Percentiles rank a stretch among this genome's conserved stretches.
Evolutionary conservation across 176 grass and related monocot genomes (phyloP).

Genomic region (Thalia dealbata): DNA sequence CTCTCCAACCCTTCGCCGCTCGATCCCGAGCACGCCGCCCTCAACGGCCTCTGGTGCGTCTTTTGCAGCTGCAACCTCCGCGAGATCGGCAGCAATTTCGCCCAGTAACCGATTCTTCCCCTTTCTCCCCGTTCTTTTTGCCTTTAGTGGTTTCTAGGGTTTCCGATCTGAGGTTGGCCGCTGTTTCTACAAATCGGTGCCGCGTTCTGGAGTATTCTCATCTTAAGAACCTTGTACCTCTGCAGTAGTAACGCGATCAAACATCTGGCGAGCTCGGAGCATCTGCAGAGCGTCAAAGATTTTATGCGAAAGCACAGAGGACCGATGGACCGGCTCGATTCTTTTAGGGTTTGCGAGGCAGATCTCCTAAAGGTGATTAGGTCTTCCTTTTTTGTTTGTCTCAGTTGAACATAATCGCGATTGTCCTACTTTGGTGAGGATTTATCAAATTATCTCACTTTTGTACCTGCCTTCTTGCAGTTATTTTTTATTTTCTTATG

Average conservation of each 20-base stretch:
- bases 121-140: background rate
- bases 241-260: too few relatives aligned
- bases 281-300: constrained; percentile 48
- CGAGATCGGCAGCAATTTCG: too few relatives aligned
- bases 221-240: background rate
- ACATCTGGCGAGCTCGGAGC: constrained; percentile 49
- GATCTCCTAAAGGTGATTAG: constrained; percentile 59
- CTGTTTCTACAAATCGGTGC: background rate
- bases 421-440: background rate
- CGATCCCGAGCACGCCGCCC: constrained; percentile 7
- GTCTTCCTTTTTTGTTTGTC: too few relatives aligned
- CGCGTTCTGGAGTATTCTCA: background rate
- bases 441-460: background rate
- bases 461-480: too few relatives aligned
- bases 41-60: too few relatives aligned
- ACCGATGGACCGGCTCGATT: constrained; percentile 44
- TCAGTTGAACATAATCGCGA: background rate
- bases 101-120: constrained; percentile 29
- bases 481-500: too few relatives aligned
- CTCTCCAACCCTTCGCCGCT: constrained; percentile 25
- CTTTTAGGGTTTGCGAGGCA: constrained; percentile 55
- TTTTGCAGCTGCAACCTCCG: too few relatives aligned
- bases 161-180: background rate
- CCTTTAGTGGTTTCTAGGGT: constrained; percentile 18
- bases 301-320: constrained; percentile 72